phyloP scores from a whole-genome alignment of 176 grass and related monocot species.

The Urochloa ruziziensis region DNA sequence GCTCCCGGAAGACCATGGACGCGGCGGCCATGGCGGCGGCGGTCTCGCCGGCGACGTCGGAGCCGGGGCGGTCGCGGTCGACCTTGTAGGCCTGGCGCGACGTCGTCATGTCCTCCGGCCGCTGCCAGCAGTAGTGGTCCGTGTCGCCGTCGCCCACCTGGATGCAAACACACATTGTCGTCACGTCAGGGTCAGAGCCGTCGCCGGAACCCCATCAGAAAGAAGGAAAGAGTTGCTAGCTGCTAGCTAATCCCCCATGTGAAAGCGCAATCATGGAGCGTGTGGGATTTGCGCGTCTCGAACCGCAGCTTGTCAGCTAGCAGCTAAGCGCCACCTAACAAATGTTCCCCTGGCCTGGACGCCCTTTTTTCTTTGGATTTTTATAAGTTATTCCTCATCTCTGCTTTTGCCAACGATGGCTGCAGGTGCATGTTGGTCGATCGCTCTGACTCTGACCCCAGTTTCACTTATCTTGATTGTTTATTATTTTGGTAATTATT shows the following conservation, averaged over 20 bases:
- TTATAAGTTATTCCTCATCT: background rate
- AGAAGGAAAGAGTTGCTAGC: too few species aligned
- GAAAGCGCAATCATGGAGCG: conserved; percentile 25
- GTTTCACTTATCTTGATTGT: background rate
- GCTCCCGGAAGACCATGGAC: conserved; percentile 46
- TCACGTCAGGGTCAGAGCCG: background rate
- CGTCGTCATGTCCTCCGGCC: conserved; percentile 96
- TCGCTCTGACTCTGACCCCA: conserved; percentile 3
- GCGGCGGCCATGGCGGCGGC: conserved; percentile 78
- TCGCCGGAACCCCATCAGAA: background rate
- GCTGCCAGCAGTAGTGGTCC: conserved; percentile 97
- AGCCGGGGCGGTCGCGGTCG: conserved; percentile 53
- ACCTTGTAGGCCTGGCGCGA: conserved; percentile 85
- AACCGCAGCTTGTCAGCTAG: conserved; percentile 33
- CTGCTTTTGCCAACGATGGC: conserved; percentile 2
- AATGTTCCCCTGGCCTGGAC: conserved; percentile 34
- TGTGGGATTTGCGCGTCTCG: conserved; percentile 38
- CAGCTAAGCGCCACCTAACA: conserved; percentile 62
- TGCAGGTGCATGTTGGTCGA: conserved; percentile 23
- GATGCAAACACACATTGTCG: background rate
- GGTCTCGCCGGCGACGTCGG: conserved; percentile 79
- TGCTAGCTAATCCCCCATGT: conserved; percentile 17
- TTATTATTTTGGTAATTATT: background rate
- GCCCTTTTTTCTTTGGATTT: background rate
- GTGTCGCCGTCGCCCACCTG: conserved; percentile 92